These are phyloP conservation scores for Starmerella tilneyi DNA, from an alignment of 805 yeast genomes.

Conservation along the genomic window DNA sequence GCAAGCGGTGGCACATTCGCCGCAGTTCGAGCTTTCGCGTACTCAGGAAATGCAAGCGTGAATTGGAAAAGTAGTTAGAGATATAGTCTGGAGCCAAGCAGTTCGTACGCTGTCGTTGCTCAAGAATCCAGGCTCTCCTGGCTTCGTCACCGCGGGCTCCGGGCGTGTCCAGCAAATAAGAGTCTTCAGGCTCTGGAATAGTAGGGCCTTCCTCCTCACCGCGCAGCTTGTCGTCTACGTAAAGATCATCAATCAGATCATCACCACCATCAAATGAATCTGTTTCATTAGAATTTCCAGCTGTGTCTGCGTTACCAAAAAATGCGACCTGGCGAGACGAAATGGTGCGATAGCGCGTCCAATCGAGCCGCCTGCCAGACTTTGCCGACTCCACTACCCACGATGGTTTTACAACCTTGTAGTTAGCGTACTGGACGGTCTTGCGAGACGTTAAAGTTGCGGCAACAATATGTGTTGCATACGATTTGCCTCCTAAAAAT, in stretches of 20 bases:
- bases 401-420: constrained; percentile 65
- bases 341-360: constrained; percentile 48
- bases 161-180: constrained; percentile 4
- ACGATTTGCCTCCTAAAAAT: constrained; percentile 56
- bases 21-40: constrained; percentile 73
- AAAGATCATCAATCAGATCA: neutral
- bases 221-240: too few relatives aligned
- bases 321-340: neutral
- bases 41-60: constrained; percentile 81
- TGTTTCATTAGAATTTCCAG: too few relatives aligned
- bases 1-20: constrained; percentile 38
- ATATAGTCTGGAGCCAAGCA: constrained; percentile 70
- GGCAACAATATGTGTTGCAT: constrained; percentile 79
- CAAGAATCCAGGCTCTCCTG: constrained; percentile 17
- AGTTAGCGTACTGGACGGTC: constrained; percentile 49
- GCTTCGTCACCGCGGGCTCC: constrained; percentile 16
- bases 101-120: constrained; percentile 19
- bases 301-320: neutral
- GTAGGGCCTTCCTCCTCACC: neutral
- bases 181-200: neutral
- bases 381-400: constrained; percentile 69
- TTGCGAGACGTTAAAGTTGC: constrained; percentile 70
- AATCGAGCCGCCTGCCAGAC: constrained; percentile 41
- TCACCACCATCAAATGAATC: neutral
- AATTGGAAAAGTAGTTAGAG: constrained; percentile 59